These are phyloP conservation scores for Sequoiadendron giganteum DNA, from an alignment of 75 land plant genomes.

Conservation along the genomic window DNA sequence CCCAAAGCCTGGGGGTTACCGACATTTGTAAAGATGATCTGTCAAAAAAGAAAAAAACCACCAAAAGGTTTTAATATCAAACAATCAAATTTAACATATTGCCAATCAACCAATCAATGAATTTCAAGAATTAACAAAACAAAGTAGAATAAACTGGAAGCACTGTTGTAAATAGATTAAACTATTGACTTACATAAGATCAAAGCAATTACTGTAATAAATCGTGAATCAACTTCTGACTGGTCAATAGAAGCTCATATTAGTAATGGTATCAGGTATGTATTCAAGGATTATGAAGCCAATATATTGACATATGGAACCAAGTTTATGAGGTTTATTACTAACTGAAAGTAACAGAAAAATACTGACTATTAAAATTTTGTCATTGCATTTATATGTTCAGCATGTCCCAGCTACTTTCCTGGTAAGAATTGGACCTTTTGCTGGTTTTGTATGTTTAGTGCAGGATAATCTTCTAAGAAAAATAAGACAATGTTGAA, in stretches of 20 bases:
- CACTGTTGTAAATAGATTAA: background rate
- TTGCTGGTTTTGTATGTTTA: background rate
- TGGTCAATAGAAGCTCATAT: background rate
- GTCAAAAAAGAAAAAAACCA: conserved; percentile 18
- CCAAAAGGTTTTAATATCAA: background rate
- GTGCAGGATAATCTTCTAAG: background rate
- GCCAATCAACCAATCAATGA: background rate
- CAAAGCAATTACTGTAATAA: background rate
- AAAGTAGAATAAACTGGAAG: background rate
- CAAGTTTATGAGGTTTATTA: background rate
- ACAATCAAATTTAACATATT: background rate
- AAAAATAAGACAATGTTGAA: background rate
- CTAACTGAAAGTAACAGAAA: background rate
- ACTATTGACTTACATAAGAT: background rate
- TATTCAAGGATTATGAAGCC: background rate
- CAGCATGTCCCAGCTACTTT: background rate
- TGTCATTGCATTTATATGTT: background rate
- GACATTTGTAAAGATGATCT: conserved; percentile 99
- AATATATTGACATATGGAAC: background rate
- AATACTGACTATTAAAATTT: background rate
- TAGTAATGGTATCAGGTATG: background rate
- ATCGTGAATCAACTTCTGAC: background rate
- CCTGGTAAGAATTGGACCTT: background rate
- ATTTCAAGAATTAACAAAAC: background rate
- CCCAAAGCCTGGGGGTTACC: conserved; percentile 99